Base-by-base conservation (phyloP, 192 early-diverging fungal species). In the Umbelopsis isabellina region DNA sequence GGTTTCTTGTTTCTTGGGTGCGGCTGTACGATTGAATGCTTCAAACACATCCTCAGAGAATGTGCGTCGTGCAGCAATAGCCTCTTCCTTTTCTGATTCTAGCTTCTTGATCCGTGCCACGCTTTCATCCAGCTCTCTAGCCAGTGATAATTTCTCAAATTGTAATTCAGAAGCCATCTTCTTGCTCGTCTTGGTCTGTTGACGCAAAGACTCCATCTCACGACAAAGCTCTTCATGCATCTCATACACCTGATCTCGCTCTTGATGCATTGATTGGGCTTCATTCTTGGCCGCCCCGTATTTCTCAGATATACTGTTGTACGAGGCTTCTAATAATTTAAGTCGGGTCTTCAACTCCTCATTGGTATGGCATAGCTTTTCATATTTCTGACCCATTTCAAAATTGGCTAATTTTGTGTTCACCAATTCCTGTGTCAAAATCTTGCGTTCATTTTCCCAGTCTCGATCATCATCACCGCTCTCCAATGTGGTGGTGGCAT, bases 351-450 rank as follows among this genome's bases (percentile, higher is more conserved):
- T 70, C 21, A 75, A 46, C 20, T 72, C 67, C 37, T 72, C 69
- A 48, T 79, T 51, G 15, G 65, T 49, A 47, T 75, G 66, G 41
- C 78, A 79, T 20, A 82, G 46, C n/a, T 51, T 37, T 68, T 79
- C 72, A 53, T 76, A 72, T 41, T 82, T 75, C 46, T 79, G 74
- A 8, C 75, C 69, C 72, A 82, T 73, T 53, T 79, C 80, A 69
- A 75, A 80, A 27, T 83, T 83, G 23, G 76, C 78, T 23, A 75
- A 20, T 47, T 83, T 83, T 22, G 70, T 45, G n/a, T 49, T 64
- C 27, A 78, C 74, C 16, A 83, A 27, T 68, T 83, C 81, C 22
- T 73, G 52, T 4, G 79, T 77, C 23, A 80, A 35, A 12, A 37
- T 48, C 22, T 70, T 49, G 15, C 53, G 21, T 15, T 22, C 27